Evolutionary conservation across 2,329 filamentous ascomycete species (phyloP).

Genomic region (Alternaria angustiovoidea): DNA sequence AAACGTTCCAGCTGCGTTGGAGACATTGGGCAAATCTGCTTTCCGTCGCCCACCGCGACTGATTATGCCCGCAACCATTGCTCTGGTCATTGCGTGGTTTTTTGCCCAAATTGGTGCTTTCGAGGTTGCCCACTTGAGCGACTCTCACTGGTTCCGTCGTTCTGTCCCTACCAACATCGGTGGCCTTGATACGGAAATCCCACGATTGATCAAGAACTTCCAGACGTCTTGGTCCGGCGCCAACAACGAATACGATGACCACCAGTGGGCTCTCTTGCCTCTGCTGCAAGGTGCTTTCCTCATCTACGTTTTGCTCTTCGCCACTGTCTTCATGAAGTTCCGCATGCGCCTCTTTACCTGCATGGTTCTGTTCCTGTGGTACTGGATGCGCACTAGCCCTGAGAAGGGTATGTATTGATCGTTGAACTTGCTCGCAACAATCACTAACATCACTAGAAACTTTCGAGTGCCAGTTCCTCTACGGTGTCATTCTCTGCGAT

Average conservation of each 20-base stretch:
- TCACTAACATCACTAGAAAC: slow-evolving; percentile 54
- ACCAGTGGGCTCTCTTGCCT: slow-evolving; percentile 64
- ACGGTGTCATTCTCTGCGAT: slow-evolving; percentile 62
- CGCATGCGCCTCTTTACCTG: slow-evolving; percentile 58
- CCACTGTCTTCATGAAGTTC: slow-evolving; percentile 59
- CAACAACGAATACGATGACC: slow-evolving; percentile 62
- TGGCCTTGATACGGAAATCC: slow-evolving; percentile 56
- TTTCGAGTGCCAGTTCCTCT: slow-evolving; percentile 62
- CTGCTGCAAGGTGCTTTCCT: slow-evolving; percentile 61
- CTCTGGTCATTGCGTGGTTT: slow-evolving; percentile 60
- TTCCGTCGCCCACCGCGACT: slow-evolving; percentile 63
- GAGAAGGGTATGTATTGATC: slow-evolving; percentile 54
- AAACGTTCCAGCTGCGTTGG: slow-evolving; percentile 55
- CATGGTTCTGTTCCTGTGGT: slow-evolving; percentile 58
- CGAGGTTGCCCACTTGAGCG: slow-evolving; percentile 56
- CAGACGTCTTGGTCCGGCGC: slow-evolving; percentile 61
- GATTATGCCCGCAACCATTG: slow-evolving; percentile 62
- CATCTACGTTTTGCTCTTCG: slow-evolving; percentile 59
- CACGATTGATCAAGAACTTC: slow-evolving; percentile 56
- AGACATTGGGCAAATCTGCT: slow-evolving; percentile 61
- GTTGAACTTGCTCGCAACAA: neutral
- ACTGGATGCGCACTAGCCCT: slow-evolving; percentile 56
- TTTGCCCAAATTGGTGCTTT: slow-evolving; percentile 61
- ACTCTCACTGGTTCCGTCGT: slow-evolving; percentile 62
- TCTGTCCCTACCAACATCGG: slow-evolving; percentile 57